Evolutionary conservation across 2,329 filamentous ascomycete genomes (phyloP).

Genomic region (Claviceps cyperi): DNA sequence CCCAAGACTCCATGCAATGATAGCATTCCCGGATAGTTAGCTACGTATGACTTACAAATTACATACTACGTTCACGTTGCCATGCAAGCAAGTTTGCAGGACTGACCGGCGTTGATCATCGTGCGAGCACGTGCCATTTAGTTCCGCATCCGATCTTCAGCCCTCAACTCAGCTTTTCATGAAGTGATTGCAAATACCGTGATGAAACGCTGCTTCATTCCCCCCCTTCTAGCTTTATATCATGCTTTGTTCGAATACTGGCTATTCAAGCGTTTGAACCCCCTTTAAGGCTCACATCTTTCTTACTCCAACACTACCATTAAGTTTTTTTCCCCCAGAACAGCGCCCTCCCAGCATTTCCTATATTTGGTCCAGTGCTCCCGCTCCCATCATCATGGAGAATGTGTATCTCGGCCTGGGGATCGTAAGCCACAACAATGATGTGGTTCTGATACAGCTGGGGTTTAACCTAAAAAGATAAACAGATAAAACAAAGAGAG

Average conservation of each 20-base stretch:
- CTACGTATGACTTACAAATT: too few relatives aligned
- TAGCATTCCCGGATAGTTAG: too few relatives aligned
- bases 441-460: neutral
- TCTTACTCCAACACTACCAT: conserved; percentile 3
- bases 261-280: conserved; percentile 14
- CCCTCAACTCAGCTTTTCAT: too few relatives aligned
- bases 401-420: neutral
- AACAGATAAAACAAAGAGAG: conserved; percentile 1
- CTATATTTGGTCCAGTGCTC: neutral
- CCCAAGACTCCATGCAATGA: too few relatives aligned
- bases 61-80: too few relatives aligned
- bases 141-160: too few relatives aligned
- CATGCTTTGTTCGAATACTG: conserved; percentile 12
- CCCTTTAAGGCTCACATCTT: conserved; percentile 5
- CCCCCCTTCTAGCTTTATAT: conserved; percentile 12
- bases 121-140: too few relatives aligned
- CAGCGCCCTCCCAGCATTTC: neutral
- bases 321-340: neutral
- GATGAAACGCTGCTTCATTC: conserved; percentile 4
- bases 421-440: neutral
- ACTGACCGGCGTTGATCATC: too few relatives aligned
- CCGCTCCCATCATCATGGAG: neutral
- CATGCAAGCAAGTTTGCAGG: too few relatives aligned
- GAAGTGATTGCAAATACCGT: neutral
- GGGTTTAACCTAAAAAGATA: neutral